Base-by-base conservation (phyloP, 257 asterid genomes). In the Jacaranda copaia region DNA sequence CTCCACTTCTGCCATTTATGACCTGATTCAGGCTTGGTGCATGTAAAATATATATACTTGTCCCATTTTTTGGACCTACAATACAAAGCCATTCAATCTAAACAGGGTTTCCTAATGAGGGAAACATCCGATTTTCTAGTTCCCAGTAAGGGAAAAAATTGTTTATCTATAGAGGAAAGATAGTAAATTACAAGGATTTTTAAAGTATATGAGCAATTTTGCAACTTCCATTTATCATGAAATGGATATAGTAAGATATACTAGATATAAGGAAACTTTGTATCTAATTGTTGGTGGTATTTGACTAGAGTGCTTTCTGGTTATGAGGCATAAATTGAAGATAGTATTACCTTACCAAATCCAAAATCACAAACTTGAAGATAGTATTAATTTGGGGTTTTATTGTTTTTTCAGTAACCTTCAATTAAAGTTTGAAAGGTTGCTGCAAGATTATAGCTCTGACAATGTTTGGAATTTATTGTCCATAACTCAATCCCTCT, bases 201-300 rank as follows among this genome's bases (percentile, higher is more conserved):
- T 63, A 1, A 70, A 45, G 49, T n/a, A 9, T 12, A 48, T 58
- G 3, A 10, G 56, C 71, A 68, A 62, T 68, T 75, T 75, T 65
- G 20, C 11, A 45, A 39, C 48, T 39, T 71, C 35, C 77, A 61
- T 55, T 55, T 53, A 8, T 15, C 46, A 16, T 10, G 4, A 61
- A 25, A 3, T 32, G 18, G 8, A 61, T 61, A 10, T 61, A 45
- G 5, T 2, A 18, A 67, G 42, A 46, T 18, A 19, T 11, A 32
- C 38, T 36, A 51, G 63, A 52, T 6, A 36, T 49, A 35, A 13
- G 19, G 14, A 25, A 32, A 53, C 5, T 70, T 51, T 61, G 13
- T 13, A 20, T 18, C 18, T 53, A 52, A 49, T 49, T 48, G 46
- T 13, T 51, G 48, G 49, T 25, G 59, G 48, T 52, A 4, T 70